These are phyloP conservation scores for Fusarium sp. DNA, from an alignment of 2,329 filamentous ascomycete genomes.

Conservation along the genomic window DNA sequence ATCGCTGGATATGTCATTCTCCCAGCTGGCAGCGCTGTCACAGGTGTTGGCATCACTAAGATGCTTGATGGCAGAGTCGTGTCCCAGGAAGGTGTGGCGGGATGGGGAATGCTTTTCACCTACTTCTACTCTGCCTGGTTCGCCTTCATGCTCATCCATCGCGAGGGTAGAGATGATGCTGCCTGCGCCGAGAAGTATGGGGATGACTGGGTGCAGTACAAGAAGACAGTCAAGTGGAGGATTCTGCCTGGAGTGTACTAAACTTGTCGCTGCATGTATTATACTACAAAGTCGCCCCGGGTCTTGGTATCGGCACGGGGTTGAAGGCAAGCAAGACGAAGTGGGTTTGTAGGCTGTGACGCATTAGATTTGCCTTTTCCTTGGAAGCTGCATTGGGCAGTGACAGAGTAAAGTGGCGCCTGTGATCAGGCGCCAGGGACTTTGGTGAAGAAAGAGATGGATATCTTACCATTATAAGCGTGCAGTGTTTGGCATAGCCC, in stretches of 20 bases:
- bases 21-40: constrained; percentile 57
- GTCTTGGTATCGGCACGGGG: background rate
- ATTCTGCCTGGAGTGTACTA: constrained; percentile 78
- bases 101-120: constrained; percentile 87
- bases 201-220: constrained; percentile 88
- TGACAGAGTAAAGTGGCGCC: background rate
- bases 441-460: background rate
- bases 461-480: background rate
- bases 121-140: constrained; percentile 96
- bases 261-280: background rate
- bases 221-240: constrained; percentile 78
- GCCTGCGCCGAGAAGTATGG: constrained; percentile 91
- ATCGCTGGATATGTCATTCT: constrained; percentile 82
- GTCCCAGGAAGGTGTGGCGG: constrained; percentile 76
- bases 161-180: constrained; percentile 85
- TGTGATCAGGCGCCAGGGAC: background rate
- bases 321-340: background rate
- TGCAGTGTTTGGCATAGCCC: background rate
- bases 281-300: too few species aligned
- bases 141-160: constrained; percentile 83
- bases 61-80: constrained; percentile 71
- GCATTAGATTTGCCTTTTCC: background rate
- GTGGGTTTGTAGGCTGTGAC: background rate
- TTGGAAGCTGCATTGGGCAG: background rate
- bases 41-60: constrained; percentile 62